phyloP scores from a whole-genome alignment of 257 asterid genomes.

The Cruciata laevipes region DNA sequence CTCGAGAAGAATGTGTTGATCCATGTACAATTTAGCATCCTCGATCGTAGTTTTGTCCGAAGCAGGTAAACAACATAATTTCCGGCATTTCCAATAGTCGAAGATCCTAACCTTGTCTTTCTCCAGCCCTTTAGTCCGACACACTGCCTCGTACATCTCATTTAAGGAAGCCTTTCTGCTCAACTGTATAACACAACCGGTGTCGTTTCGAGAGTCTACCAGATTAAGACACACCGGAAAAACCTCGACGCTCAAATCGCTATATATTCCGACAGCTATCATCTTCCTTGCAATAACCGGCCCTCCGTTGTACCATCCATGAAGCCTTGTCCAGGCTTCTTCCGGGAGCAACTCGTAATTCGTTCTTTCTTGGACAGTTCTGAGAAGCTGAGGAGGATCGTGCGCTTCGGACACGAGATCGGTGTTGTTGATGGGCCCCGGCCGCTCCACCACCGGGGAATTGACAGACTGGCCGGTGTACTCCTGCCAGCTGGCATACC shows the following conservation, averaged over 20 bases:
- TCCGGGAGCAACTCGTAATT: slow-evolving; percentile 75
- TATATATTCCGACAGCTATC: slow-evolving; percentile 70
- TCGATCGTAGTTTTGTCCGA: slow-evolving; percentile 68
- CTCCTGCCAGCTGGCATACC: slow-evolving; percentile 77
- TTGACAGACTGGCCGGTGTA: slow-evolving; percentile 56
- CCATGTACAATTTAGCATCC: slow-evolving; percentile 75
- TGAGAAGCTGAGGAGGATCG: slow-evolving; percentile 59
- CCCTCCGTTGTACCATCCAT: slow-evolving; percentile 88
- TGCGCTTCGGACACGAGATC: slow-evolving; percentile 44
- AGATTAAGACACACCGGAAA: slow-evolving; percentile 66
- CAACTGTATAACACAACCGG: slow-evolving; percentile 45
- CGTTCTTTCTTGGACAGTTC: slow-evolving; percentile 58
- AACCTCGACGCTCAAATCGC: slow-evolving; percentile 68
- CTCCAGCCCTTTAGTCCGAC: slow-evolving; percentile 49
- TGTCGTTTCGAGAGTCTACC: slow-evolving; percentile 61
- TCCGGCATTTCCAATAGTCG: slow-evolving; percentile 65
- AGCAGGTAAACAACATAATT: slow-evolving; percentile 30
- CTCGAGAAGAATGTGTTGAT: slow-evolving; percentile 88
- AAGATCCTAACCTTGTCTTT: slow-evolving; percentile 63
- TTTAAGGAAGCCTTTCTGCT: slow-evolving; percentile 84
- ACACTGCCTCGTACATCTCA: slow-evolving; percentile 55
- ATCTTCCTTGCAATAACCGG: slow-evolving; percentile 68
- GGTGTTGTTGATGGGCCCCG: slow-evolving; percentile 76
- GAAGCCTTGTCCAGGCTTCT: slow-evolving; percentile 80
- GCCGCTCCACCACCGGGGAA: slow-evolving; percentile 47